phyloP scores from a whole-genome alignment of 352 stramenopile genomes.

The Halophytophthora batemanensis region DNA sequence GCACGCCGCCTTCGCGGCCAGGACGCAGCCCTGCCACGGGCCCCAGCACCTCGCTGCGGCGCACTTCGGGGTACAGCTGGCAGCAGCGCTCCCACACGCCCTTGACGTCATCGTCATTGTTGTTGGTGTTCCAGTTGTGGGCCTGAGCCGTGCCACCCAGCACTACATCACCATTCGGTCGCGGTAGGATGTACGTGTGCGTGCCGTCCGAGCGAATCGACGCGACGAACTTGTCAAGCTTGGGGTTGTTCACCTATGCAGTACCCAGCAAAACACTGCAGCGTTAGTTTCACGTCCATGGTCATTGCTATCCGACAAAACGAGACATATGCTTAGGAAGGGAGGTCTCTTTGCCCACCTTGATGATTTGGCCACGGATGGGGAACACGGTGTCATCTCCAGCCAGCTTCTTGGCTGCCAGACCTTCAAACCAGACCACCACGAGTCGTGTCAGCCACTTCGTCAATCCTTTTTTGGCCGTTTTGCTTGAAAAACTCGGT shows the following conservation, averaged over 20 bases:
- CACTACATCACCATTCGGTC: conserved; percentile 54
- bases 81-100: conserved; percentile 54
- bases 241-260: conserved; percentile 45
- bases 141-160: conserved; percentile 63
- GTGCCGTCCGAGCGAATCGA: conserved; percentile 35
- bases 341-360: conserved; percentile 14
- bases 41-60: conserved; percentile 35
- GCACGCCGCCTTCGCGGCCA: conserved; percentile 32
- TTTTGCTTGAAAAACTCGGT: neutral
- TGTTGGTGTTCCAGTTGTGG: conserved; percentile 47
- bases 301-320: neutral
- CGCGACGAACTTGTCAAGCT: conserved; percentile 48
- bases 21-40: conserved; percentile 47
- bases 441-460: neutral
- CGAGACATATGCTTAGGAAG: neutral
- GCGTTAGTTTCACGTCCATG: conserved; percentile 1
- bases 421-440: conserved; percentile 15
- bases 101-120: conserved; percentile 36
- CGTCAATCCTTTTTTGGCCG: neutral
- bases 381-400: conserved; percentile 41
- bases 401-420: conserved; percentile 44
- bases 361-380: conserved; percentile 62
- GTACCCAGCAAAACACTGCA: conserved; percentile 1
- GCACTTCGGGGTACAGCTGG: conserved; percentile 36
- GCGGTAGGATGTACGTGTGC: conserved; percentile 72